Conservation (phyloP, 306 rosid species). For the Vicia villosa region DNA sequence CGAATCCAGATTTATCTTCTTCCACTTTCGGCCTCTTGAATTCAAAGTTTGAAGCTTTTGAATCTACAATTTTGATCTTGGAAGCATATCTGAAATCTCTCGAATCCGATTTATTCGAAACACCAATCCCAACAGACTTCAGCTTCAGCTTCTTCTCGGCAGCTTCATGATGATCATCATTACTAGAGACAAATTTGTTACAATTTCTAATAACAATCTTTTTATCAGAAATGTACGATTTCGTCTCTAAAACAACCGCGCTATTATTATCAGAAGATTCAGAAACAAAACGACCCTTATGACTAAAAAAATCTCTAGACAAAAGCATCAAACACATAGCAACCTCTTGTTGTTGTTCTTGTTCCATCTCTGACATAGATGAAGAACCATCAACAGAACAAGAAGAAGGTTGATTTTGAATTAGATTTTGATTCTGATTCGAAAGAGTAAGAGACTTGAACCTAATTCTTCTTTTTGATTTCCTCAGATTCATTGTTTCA, state of each 20-base stretch:
- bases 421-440: constrained; percentile 10
- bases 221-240: constrained; percentile 37
- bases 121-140: constrained; percentile 44
- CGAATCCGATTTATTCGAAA: constrained; percentile 58
- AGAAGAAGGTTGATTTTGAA: constrained; percentile 27
- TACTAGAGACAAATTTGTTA: constrained; percentile 4
- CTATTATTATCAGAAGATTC: constrained; percentile 69
- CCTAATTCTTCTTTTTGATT: constrained; percentile 57
- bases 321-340: constrained; percentile 73
- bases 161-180: constrained; percentile 10
- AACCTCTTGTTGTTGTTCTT: constrained; percentile 67
- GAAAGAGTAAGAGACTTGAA: constrained; percentile 43
- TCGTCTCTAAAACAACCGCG: constrained; percentile 61
- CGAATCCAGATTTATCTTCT: constrained; percentile 41
- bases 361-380: constrained; percentile 53
- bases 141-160: constrained; percentile 45
- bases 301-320: constrained; percentile 57
- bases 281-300: constrained; percentile 47
- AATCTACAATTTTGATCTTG: constrained; percentile 51
- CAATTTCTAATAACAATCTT: constrained; percentile 30
- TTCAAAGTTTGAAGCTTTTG: constrained; percentile 51
- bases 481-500: constrained; percentile 29
- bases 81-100: constrained; percentile 48
- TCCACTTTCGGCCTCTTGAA: constrained; percentile 47
- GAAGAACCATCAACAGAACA: constrained; percentile 22